phyloP scores from a whole-genome alignment of 2,329 filamentous ascomycete genomes.

The Sordariomycetes sp. region DNA sequence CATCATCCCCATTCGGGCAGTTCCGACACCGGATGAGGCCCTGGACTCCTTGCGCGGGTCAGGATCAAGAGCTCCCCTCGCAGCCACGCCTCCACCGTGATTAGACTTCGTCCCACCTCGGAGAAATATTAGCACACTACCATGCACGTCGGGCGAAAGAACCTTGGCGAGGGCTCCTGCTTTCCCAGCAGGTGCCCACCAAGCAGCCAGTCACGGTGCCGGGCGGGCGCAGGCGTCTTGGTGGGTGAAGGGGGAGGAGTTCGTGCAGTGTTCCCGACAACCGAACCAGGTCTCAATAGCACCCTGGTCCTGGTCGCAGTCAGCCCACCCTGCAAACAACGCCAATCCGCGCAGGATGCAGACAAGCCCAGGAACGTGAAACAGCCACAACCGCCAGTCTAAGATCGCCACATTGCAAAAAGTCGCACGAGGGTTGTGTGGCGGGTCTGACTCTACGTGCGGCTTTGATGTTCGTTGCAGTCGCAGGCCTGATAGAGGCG shows the following conservation, averaged over 20 bases:
- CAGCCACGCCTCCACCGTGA: neutral
- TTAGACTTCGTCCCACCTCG: neutral
- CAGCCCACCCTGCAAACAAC: neutral
- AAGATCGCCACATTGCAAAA: neutral
- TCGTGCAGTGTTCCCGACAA: neutral
- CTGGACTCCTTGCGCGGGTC: no score
- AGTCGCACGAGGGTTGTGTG: no score
- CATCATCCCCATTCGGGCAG: neutral
- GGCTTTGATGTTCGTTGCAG: no score
- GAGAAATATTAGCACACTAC: neutral
- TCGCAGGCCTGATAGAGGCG: no score
- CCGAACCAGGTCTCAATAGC: neutral
- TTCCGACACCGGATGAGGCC: neutral
- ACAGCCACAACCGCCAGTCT: neutral
- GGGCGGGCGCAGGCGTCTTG: neutral
- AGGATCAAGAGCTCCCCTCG: neutral
- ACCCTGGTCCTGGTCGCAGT: neutral
- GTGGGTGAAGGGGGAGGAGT: neutral
- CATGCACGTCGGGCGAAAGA: neutral
- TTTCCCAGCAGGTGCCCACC: neutral
- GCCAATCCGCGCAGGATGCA: neutral
- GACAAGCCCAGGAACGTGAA: neutral
- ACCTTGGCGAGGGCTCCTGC: neutral
- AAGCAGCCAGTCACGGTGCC: neutral
- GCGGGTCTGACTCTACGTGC: no score